Evolutionary conservation across 495 filamentous ascomycete genomes (phyloP).

Genomic region (Penicillium arizonense): DNA sequence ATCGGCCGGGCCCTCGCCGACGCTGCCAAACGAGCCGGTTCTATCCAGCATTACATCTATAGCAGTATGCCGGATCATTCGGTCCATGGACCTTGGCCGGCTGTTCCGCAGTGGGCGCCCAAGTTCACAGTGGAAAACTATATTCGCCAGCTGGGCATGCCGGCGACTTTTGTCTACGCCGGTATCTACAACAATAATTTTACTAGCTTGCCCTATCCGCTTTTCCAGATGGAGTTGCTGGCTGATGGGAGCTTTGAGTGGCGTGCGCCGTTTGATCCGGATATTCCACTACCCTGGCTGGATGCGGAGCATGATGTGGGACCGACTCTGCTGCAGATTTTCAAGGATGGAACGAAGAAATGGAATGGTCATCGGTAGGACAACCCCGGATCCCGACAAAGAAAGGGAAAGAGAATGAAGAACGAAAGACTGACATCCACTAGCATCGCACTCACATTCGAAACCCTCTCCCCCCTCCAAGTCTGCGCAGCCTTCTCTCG

Average conservation of each 20-base stretch:
- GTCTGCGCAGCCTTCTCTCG: slow-evolving; percentile 75
- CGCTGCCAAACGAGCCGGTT: slow-evolving; percentile 77
- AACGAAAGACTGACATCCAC: not conserved
- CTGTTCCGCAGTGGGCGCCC: slow-evolving; percentile 83
- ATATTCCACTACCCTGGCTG: slow-evolving; percentile 89
- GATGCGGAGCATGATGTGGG: slow-evolving; percentile 97
- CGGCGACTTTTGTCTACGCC: slow-evolving; percentile 89
- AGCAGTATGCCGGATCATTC: slow-evolving; percentile 96
- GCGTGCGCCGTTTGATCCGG: slow-evolving; percentile 90
- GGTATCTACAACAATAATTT: slow-evolving; percentile 99
- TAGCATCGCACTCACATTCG: slow-evolving; percentile 90
- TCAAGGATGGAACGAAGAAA: slow-evolving; percentile 86
- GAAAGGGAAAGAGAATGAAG: not conserved
- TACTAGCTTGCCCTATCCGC: slow-evolving; percentile 85
- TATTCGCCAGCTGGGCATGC: slow-evolving; percentile 75
- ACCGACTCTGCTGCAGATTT: slow-evolving; percentile 88
- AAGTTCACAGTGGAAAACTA: slow-evolving; percentile 94
- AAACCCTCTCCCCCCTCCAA: slow-evolving; percentile 79
- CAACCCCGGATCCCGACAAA: not conserved
- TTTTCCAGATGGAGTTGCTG: slow-evolving; percentile 90
- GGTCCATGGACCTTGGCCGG: slow-evolving; percentile 71
- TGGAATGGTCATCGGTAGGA: slow-evolving; percentile 79
- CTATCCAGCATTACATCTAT: slow-evolving; percentile 88
- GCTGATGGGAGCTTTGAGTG: slow-evolving; percentile 84
- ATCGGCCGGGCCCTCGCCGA: slow-evolving; percentile 86